Percentiles rank a stretch among this genome's conserved stretches.
phyloP scores from a whole-genome alignment of 129 eudicot species.

The Arctium minus region DNA sequence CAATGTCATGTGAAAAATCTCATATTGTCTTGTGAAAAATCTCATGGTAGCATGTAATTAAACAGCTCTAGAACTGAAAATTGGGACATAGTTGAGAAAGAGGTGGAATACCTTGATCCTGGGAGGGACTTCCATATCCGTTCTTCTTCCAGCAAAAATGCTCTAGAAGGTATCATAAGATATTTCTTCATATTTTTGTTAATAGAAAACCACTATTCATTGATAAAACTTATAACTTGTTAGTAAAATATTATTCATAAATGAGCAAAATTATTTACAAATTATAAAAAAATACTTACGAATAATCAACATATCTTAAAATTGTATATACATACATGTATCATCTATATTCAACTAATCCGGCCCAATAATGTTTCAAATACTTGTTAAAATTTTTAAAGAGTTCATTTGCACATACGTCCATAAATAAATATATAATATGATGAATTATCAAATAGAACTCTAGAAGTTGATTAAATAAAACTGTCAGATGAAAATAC shows the following conservation, averaged over 20 bases:
- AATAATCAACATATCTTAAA: too few species aligned
- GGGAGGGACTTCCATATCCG: conserved; percentile 4
- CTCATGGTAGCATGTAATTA: background rate
- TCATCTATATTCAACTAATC: too few species aligned
- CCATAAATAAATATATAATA: too few species aligned
- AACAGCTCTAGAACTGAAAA: background rate
- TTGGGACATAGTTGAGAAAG: background rate
- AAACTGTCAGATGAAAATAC: too few species aligned
- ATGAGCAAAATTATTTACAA: too few species aligned
- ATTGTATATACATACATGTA: too few species aligned
- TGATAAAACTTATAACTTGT: background rate
- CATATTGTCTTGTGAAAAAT: background rate
- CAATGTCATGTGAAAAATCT: background rate
- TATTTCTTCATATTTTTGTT: conserved; percentile 21
- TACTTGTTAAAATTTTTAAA: too few species aligned
- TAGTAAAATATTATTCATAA: background rate
- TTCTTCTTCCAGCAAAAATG: background rate
- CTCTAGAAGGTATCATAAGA: conserved; percentile 13
- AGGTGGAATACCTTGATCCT: conserved; percentile 4
- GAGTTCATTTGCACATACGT: too few species aligned
- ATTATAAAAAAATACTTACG: too few species aligned
- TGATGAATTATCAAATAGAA: too few species aligned
- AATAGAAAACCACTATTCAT: conserved; percentile 16
- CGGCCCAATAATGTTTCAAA: too few species aligned
- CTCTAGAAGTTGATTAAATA: too few species aligned